phyloP scores from a whole-genome alignment of 2,329 filamentous ascomycete genomes.

The Helotiales sp. region DNA sequence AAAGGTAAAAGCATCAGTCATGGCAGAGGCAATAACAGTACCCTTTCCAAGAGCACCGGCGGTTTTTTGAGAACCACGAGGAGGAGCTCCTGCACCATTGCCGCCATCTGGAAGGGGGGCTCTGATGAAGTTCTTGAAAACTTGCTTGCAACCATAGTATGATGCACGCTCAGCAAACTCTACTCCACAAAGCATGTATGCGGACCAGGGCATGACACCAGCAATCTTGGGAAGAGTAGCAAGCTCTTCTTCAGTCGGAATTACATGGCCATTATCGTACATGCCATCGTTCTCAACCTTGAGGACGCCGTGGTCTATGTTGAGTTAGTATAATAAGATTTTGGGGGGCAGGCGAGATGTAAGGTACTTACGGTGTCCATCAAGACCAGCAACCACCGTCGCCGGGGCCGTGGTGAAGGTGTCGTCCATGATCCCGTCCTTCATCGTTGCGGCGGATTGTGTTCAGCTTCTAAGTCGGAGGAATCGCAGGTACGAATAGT shows the following conservation, averaged over 20 bases:
- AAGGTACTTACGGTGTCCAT: no score
- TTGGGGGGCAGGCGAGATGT: no score
- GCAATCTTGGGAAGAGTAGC: conserved; percentile 59
- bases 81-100: conserved; percentile 25
- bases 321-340: no score
- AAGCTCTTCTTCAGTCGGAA: conserved; percentile 58
- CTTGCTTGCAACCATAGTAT: conserved; percentile 70
- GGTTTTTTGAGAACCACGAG: conserved; percentile 23
- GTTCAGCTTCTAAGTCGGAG: not conserved
- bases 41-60: conserved; percentile 61
- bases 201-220: conserved; percentile 64
- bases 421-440: conserved; percentile 18
- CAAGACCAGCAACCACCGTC: conserved; percentile 15
- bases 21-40: conserved; percentile 51
- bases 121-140: conserved; percentile 62
- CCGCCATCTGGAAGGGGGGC: conserved; percentile 52
- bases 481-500: no score
- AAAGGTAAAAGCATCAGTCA: conserved; percentile 51
- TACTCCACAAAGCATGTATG: conserved; percentile 70
- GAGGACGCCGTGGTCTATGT: conserved; percentile 15
- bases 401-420: conserved; percentile 17
- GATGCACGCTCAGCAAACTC: conserved; percentile 76
- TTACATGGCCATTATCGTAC: conserved; percentile 18
- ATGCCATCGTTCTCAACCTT: conserved; percentile 8
- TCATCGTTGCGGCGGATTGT: conserved; percentile 11